Evolutionary conservation across 1,284 basidiomycete species (phyloP), one percentile per base, ranked within the genome.

Genomic region (Ustilago tritici): DNA sequence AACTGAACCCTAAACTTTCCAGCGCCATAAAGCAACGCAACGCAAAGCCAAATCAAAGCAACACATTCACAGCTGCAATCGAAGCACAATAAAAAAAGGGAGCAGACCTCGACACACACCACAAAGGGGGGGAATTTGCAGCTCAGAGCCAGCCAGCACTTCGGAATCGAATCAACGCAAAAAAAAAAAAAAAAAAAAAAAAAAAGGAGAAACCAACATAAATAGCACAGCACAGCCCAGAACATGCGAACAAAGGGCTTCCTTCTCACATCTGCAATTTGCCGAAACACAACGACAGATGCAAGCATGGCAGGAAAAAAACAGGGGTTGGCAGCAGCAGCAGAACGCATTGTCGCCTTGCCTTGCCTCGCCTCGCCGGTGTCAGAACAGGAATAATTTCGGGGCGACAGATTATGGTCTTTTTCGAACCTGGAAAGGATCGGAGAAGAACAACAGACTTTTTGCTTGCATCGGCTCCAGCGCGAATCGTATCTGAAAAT

Each of bases 141-240:
- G 40, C 40, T 15, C 14, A 41, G 40, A 41, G 14, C 11, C 40
- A 41, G 23, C 23, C 23, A 28, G 23, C 23, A 3, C 23, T 28
- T 28, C 23, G 23, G 23, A 28, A 3, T 3, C 23, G 23, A 28
- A 28, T 28, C 23, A 28, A 23, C 11, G 47, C 23, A 31, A 49
- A 19, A 19, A 19, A 23, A 49, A 49, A 49, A 49, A 1, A 19
- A 11, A 12, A 49, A 49, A 1, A 9, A 15, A 49, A 19, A 19
- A 11, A 49, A 19, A 14, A 49, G 47, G 17, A 49, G 47, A 23
- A 19, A 49, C 5, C 32, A 49, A 28, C 43, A 52, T n/a, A 52
- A 10, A 50, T 19, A 41, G 36, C 59, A 61, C 31, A 41, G 59
- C 59, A 52, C 58, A 60, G 58, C 57, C 6, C 15, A 53, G 52